Evolutionary conservation across 495 filamentous ascomycete species (phyloP).

Genomic region (Lasiosphaeria hispida): DNA sequence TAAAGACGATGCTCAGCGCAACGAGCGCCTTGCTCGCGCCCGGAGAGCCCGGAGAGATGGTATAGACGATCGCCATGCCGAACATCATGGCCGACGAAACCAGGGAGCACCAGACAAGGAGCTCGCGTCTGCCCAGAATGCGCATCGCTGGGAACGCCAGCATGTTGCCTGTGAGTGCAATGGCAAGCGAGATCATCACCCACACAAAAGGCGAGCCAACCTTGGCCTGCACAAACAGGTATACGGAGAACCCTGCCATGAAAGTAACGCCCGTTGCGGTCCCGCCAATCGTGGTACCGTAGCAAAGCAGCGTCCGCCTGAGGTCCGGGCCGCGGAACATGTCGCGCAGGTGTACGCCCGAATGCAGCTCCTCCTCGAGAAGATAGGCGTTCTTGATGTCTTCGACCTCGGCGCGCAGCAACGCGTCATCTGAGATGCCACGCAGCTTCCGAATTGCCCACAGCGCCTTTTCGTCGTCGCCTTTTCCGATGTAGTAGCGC

Average conservation of each 20-base stretch:
- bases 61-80: slow-evolving; percentile 29
- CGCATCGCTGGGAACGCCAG: slow-evolving; percentile 31
- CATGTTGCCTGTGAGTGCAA: slow-evolving; percentile 33
- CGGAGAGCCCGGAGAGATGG: slow-evolving; percentile 3
- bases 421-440: slow-evolving; percentile 26
- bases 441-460: slow-evolving; percentile 28
- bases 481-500: slow-evolving; percentile 43
- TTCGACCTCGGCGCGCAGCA: slow-evolving; percentile 31
- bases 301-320: slow-evolving; percentile 30
- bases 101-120: slow-evolving; percentile 21
- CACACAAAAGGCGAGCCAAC: slow-evolving; percentile 32
- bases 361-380: slow-evolving; percentile 28
- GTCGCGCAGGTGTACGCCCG: slow-evolving; percentile 24
- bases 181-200: slow-evolving; percentile 32
- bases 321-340: slow-evolving; percentile 32
- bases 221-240: slow-evolving; percentile 30
- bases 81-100: slow-evolving; percentile 26
- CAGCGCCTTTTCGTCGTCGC: slow-evolving; percentile 31
- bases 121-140: slow-evolving; percentile 21
- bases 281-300: slow-evolving; percentile 23
- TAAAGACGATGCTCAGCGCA: slow-evolving; percentile 25
- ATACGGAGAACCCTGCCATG: slow-evolving; percentile 33
- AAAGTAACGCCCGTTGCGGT: slow-evolving; percentile 32
- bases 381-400: slow-evolving; percentile 28
- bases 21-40: slow-evolving; percentile 25